phyloP scores from a whole-genome alignment of 805 yeast species.

The Candida tibetensis region DNA sequence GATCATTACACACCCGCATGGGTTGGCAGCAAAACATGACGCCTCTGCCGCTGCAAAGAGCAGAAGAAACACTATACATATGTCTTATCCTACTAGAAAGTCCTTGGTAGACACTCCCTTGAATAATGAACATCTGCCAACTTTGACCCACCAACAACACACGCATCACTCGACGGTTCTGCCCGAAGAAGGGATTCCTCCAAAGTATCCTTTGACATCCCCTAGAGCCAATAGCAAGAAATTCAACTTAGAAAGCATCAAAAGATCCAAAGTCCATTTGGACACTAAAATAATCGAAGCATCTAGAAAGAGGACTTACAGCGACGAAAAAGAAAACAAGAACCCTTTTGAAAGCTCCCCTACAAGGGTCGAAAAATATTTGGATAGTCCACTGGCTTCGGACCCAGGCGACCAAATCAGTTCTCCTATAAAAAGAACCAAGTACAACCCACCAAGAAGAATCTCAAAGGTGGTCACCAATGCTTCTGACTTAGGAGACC shows the following conservation, averaged over 20 bases:
- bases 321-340: slow-evolving; percentile 8
- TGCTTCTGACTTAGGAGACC: slow-evolving; percentile 13
- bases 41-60: slow-evolving; percentile 5
- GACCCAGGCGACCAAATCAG: slow-evolving; percentile 9
- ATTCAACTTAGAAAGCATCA: slow-evolving; percentile 11
- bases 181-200: slow-evolving; percentile 1
- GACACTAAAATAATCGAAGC: slow-evolving; percentile 14
- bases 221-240: slow-evolving; percentile 10
- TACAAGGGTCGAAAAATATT: neutral
- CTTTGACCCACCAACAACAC: neutral
- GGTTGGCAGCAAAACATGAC: slow-evolving; percentile 39
- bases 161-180: neutral
- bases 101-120: slow-evolving; percentile 13
- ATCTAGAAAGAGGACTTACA: slow-evolving; percentile 6
- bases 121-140: slow-evolving; percentile 4
- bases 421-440: slow-evolving; percentile 18
- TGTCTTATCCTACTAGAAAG: slow-evolving; percentile 5
- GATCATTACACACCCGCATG: slow-evolving; percentile 37
- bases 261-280: slow-evolving; percentile 14
- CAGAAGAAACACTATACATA: slow-evolving; percentile 22
- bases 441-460: slow-evolving; percentile 12
- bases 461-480: slow-evolving; percentile 21
- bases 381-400: slow-evolving; percentile 1
- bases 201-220: slow-evolving; percentile 11
- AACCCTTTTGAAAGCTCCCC: slow-evolving; percentile 19